Evolutionary conservation across 208 protist genomes (phyloP).

Genomic region (Willaertia magna): DNA sequence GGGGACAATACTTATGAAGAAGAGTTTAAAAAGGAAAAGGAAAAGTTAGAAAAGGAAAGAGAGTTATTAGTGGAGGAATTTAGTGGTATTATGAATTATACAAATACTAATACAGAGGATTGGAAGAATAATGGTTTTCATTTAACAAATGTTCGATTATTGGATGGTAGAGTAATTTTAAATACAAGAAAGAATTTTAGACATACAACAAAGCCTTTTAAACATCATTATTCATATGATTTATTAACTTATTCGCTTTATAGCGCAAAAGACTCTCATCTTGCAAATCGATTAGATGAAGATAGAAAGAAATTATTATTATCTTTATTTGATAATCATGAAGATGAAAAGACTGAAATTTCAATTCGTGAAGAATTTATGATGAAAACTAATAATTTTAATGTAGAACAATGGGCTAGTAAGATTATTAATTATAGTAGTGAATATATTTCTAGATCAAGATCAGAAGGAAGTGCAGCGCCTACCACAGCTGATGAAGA

Average conservation of each 20-base stretch:
- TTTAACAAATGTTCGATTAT: background rate
- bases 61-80: background rate
- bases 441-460: background rate
- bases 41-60: background rate
- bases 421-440: background rate
- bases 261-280: background rate
- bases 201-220: background rate
- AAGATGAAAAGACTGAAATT: background rate
- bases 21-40: background rate
- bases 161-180: background rate
- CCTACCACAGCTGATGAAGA: background rate
- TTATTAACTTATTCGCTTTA: background rate
- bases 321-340: background rate
- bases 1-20: background rate
- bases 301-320: background rate
- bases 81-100: background rate
- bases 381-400: background rate
- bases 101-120: background rate
- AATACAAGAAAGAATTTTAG: slow-evolving; percentile 1
- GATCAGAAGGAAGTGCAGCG: background rate
- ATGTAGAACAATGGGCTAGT: background rate
- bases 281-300: background rate
- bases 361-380: background rate
- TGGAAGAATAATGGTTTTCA: slow-evolving; percentile 9
- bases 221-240: background rate